Base-by-base conservation (phyloP, 2,329 filamentous ascomycete species). In the Cytospora schulzeri region DNA sequence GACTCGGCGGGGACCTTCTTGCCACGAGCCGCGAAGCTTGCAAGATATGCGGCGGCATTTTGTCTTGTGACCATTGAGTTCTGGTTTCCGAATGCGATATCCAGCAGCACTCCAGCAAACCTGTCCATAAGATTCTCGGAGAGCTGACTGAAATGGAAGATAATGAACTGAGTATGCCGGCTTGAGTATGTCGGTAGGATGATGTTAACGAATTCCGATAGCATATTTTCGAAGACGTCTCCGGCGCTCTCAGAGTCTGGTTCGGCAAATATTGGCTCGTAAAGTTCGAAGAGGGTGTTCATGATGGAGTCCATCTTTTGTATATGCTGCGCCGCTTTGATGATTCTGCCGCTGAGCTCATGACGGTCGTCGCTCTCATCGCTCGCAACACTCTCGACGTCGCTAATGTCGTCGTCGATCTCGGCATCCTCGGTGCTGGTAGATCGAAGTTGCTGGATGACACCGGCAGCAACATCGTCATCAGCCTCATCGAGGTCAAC, bases 71-170 rank as follows among this genome's bases (percentile, higher is more conserved):
- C 85, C 31, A 88, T 86, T 2, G 91, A 87, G 56, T 89, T 86
- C 67, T 88, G 89, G 38, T 81, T 81, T 74, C 92, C 88, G 70
- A 91, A 88, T 50, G 91, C 86, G 28, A 92, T 82, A 66, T 90
- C 84, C 48, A 91, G 85, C 68, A 94, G 90, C 28, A 88, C 89
- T 38, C 90, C 90, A 52, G 91, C 89, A 72, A 98, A 98, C 57
- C 88, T 86, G 72, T 95, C 91, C 64, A 92, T 89, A 56, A 97
- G 86, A 53, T 85, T 83, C 33, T 91, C 88, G 11, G 92, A 91
- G 64, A 85, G 86, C 76, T 99, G 94, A 19, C 91, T 91, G 74
- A 96, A 97, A 77, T 97, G 94, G 77, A 99, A 99, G 58, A 98
- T 84, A 56, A 99, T 85, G 71, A 98, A 99, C 19, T 67, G 66